A percentile compares a stretch with the other conserved stretches of the same genome.
Conservation (phyloP, 2,329 filamentous ascomycete species). For the Neofusicoccum ribis region DNA sequence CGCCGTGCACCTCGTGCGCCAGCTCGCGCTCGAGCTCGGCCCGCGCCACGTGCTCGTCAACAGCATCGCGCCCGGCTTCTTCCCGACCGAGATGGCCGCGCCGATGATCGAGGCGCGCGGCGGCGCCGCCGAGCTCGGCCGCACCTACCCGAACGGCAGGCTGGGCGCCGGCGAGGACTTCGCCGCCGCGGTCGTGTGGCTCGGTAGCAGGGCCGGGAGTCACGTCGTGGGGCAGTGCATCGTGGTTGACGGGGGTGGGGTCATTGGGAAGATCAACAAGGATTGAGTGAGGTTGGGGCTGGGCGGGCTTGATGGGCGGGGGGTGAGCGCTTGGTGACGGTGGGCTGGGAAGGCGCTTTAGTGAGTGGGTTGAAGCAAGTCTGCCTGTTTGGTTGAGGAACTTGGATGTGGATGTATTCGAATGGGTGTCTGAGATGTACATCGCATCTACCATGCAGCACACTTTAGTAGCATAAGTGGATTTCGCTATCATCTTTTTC, state of each 20-base stretch:
- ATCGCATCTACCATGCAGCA: too few relatives aligned
- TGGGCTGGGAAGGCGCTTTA: too few relatives aligned
- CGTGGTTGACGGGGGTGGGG: neutral
- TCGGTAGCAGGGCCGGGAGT: slow-evolving; percentile 19
- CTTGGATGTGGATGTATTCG: too few relatives aligned
- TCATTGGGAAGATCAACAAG: neutral
- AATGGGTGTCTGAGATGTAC: too few relatives aligned
- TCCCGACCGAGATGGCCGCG: slow-evolving; percentile 40
- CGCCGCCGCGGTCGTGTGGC: slow-evolving; percentile 38
- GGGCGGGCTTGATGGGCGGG: too few relatives aligned
- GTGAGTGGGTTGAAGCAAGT: too few relatives aligned
- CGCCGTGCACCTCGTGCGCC: slow-evolving; percentile 38
- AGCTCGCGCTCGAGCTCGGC: slow-evolving; percentile 42
- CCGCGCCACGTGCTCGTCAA: slow-evolving; percentile 42
- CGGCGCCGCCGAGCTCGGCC: slow-evolving; percentile 42
- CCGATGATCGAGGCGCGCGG: slow-evolving; percentile 40
- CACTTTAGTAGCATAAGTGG: too few relatives aligned
- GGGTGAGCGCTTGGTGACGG: too few relatives aligned
- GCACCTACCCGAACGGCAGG: slow-evolving; percentile 33
- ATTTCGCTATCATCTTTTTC: too few relatives aligned
- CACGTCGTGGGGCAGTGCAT: neutral
- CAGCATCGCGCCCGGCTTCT: slow-evolving; percentile 42
- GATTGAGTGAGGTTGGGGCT: neutral
- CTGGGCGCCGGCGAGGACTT: slow-evolving; percentile 38
- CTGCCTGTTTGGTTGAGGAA: too few relatives aligned